A percentile compares a stretch with the other conserved stretches of the same genome.
These are phyloP conservation scores for Termitomyces heimii DNA, from an alignment of 768 basidiomycete species.

Conservation along the genomic window DNA sequence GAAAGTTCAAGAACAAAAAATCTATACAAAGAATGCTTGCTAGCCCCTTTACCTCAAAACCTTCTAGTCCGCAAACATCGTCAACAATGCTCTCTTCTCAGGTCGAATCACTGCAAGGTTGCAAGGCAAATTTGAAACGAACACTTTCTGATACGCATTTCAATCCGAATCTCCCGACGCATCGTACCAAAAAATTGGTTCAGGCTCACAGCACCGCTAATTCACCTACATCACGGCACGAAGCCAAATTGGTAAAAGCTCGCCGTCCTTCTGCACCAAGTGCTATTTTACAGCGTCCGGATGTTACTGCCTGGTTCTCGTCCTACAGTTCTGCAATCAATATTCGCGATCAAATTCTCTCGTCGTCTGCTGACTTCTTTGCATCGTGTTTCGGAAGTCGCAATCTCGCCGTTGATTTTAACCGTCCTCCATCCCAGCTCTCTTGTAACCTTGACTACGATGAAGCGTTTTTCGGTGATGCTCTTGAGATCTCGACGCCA, in stretches of 20 bases:
- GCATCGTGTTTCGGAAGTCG: conserved; percentile 18
- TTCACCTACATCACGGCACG: conserved; percentile 10
- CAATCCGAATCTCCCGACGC: conserved; percentile 14
- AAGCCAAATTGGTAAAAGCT: conserved; percentile 3
- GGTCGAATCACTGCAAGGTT: not conserved
- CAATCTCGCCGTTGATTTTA: conserved; percentile 26
- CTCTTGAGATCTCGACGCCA: conserved; percentile 24
- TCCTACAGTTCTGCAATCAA: conserved; percentile 1
- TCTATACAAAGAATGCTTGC: conserved; percentile 10
- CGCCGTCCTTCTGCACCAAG: conserved; percentile 22
- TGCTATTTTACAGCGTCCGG: conserved; percentile 14
- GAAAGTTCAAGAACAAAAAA: conserved; percentile 1
- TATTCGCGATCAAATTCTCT: not conserved
- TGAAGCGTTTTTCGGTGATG: conserved; percentile 17
- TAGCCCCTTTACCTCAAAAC: conserved; percentile 17
- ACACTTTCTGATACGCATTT: conserved; percentile 17
- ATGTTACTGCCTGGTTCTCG: conserved; percentile 14
- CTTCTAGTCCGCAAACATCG: conserved; percentile 9
- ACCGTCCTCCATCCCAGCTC: conserved; percentile 35
- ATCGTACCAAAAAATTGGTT: not conserved
- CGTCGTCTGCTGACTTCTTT: conserved; percentile 8
- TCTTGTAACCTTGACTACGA: conserved; percentile 17
- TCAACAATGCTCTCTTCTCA: not conserved
- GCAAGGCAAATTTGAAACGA: conserved; percentile 3
- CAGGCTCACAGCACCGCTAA: conserved; percentile 15